Evolutionary conservation across 179 eudicot genomes (phyloP).

Genomic region (Sideroxylon spinosum): DNA sequence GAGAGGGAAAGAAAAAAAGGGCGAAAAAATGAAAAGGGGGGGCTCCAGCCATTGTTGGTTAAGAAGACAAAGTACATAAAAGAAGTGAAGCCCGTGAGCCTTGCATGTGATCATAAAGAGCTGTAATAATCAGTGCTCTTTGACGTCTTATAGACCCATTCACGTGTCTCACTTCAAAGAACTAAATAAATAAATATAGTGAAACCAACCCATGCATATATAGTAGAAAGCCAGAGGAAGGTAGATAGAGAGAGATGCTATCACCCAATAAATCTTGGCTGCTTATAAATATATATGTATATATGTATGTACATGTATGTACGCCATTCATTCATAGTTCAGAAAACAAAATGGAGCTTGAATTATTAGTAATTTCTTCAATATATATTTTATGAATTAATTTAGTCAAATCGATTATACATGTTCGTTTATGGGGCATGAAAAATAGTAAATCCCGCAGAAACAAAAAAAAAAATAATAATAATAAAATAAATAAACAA

Average conservation of each 20-base stretch:
- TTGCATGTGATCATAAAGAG: slow-evolving; percentile 47
- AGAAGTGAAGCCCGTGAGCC: slow-evolving; percentile 44
- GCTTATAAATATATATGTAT: not conserved
- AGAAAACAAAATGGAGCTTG: no score
- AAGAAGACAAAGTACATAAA: slow-evolving; percentile 21
- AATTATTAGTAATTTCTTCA: no score
- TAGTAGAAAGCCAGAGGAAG: not conserved
- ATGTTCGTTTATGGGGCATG: no score
- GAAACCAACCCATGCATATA: not conserved
- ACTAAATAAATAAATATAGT: not conserved
- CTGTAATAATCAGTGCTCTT: slow-evolving; percentile 48
- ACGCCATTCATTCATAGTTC: no score
- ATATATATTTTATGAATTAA: no score
- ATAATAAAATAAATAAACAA: no score
- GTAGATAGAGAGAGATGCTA: not conserved
- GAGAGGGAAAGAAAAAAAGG: not conserved
- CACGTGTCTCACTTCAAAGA: slow-evolving; percentile 35
- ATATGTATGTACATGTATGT: not conserved
- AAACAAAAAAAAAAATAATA: no score
- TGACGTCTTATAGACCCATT: slow-evolving; percentile 28
- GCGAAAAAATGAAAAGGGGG: not conserved
- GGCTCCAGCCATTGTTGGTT: not conserved
- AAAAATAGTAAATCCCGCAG: no score
- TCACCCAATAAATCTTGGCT: not conserved
- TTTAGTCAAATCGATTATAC: no score